phyloP scores from a whole-genome alignment of 345 rosid genomes.

The Eucalyptus sideroxylon region DNA sequence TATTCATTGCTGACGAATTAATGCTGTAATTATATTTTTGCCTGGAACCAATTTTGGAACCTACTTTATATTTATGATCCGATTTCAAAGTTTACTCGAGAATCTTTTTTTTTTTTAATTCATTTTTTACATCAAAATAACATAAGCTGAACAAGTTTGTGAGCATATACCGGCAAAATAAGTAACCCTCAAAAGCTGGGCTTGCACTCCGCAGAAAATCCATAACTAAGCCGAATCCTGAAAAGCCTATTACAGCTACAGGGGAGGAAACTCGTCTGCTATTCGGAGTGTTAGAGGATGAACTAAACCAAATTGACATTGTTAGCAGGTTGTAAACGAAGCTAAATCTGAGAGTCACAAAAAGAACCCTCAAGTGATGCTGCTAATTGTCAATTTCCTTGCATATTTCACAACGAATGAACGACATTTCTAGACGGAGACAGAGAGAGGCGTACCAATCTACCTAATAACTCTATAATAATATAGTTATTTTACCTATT shows the following conservation, averaged over 20 bases:
- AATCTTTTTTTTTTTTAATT: fast-evolving
- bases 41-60: neutral
- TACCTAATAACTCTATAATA: no score
- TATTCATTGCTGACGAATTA: neutral
- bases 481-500: no score
- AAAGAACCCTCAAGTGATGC: neutral
- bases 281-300: neutral
- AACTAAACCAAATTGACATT: neutral
- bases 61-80: fast-evolving
- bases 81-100: no score
- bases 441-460: no score
- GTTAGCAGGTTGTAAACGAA: neutral
- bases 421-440: no score
- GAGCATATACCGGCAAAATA: neutral
- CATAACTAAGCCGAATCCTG: neutral
- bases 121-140: neutral
- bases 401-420: no score
- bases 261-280: neutral
- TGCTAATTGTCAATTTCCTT: neutral
- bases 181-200: no score
- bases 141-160: neutral
- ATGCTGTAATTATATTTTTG: no score
- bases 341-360: neutral
- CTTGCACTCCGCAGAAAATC: neutral
- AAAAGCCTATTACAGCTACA: neutral